Evolutionary conservation across 2,329 filamentous ascomycete genomes (phyloP).

Genomic region (Aspergillus japonicus): DNA sequence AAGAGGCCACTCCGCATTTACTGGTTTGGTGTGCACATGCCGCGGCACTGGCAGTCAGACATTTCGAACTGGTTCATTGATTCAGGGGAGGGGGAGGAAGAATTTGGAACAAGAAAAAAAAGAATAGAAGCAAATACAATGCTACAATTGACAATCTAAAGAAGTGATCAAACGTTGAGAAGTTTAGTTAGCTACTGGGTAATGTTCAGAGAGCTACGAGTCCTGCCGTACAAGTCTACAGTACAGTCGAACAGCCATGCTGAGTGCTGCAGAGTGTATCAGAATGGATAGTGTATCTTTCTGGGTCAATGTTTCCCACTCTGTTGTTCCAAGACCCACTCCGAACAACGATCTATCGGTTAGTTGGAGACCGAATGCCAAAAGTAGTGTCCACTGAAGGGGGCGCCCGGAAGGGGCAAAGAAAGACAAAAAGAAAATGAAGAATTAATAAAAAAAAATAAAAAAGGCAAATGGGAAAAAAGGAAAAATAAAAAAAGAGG

Average conservation of each 20-base stretch:
- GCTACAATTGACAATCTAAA: too few relatives aligned
- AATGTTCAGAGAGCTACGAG: too few relatives aligned
- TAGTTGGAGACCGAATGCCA: conserved; percentile 2
- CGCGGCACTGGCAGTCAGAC: too few relatives aligned
- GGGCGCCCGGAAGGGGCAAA: conserved; percentile 5
- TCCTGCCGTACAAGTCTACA: too few relatives aligned
- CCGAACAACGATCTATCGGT: conserved; percentile 16
- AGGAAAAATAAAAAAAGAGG: conserved; percentile 14
- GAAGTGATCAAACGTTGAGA: too few relatives aligned
- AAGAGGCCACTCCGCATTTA: conserved; percentile 17
- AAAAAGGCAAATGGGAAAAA: conserved; percentile 10
- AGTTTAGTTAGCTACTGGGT: too few relatives aligned
- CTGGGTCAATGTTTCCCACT: not conserved
- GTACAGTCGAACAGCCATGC: too few relatives aligned
- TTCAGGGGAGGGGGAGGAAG: not conserved
- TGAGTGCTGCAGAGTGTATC: too few relatives aligned
- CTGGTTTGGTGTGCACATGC: conserved; percentile 16
- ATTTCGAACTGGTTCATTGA: not conserved
- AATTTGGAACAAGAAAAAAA: not conserved
- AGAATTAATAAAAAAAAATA: conserved; percentile 11
- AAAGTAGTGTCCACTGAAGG: conserved; percentile 8
- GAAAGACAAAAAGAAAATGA: conserved; percentile 14
- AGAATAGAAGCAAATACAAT: too few relatives aligned
- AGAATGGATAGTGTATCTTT: too few relatives aligned
- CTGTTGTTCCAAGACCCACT: conserved; percentile 10